Base-by-base conservation (phyloP, 2,329 filamentous ascomycete species). In the Microascus cirrosus region DNA sequence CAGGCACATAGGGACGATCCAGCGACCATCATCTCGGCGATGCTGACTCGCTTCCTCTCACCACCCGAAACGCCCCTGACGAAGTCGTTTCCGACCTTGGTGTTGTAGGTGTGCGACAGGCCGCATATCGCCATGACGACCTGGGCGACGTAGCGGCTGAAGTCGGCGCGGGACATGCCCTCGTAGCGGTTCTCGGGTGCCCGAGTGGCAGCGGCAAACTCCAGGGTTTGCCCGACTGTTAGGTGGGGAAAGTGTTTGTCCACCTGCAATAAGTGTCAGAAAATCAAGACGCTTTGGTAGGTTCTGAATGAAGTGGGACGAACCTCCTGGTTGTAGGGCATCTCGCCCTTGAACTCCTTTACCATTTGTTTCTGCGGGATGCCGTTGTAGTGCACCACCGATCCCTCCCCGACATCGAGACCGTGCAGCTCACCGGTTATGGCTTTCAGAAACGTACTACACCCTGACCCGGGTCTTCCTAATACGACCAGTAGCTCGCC, bases 231-330 rank as follows among this genome's bases (percentile, higher is more conserved):
- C 1, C 85, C 83, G 12, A 92, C 87, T 0, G 85, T 89, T 24
- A 94, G 73, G n/a, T 88, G 85, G 0, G 88, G 84, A 62, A 90
- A 92, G 66, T 92, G 88, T 32, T 86, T 77, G 66, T 90, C 87
- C 32, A 79, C 77, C 55, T 56, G 24, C 20, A 13, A 6, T 70
- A 15, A 15, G 15, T 5, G 1, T 11, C 1, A 3, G 13, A 1
- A n/a, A n/a, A 6, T 13, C 20, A 11, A 20, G 7, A 2, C 22
- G 6, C 20, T 48, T 3, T 22, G 11, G n/a, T 24, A 20, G 24
- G 5, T 6, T 24, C 18, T 4, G 39, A 1, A 1, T 0, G 3
- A 22, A n/a, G 1, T 11, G 5, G 1, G 28, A 35, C 58, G 45
- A 59, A 73, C 83, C 71, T 93, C 89, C 15, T 89, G 85, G 63